Percentiles rank a stretch among this genome's conserved stretches.
These are phyloP conservation scores for Pelargonium myrrhifolium DNA, from an alignment of 441 rosid genomes.

Conservation along the genomic window DNA sequence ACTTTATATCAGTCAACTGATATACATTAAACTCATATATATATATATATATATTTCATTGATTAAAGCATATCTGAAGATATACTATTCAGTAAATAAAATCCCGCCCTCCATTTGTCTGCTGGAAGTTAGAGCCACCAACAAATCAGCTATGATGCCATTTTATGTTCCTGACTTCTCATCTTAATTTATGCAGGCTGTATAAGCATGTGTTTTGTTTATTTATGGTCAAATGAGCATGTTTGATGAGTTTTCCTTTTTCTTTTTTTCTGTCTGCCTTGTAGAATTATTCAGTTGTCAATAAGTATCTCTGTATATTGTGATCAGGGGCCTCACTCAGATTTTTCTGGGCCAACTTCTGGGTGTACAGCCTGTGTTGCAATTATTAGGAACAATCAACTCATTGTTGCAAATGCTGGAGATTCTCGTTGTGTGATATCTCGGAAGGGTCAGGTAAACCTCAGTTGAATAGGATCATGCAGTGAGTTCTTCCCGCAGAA, in stretches of 20 bases:
- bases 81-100: no score
- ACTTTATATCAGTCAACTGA: no score
- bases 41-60: no score
- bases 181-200: no score
- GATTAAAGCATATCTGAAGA: no score
- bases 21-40: no score
- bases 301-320: neutral
- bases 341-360: conserved; percentile 60
- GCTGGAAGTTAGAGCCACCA: no score
- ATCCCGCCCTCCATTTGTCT: no score
- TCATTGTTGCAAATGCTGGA: conserved; percentile 82
- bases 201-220: no score
- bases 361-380: conserved; percentile 92
- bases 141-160: no score
- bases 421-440: conserved; percentile 89
- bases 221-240: no score
- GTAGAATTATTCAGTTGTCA: neutral
- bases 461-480: neutral
- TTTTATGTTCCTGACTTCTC: no score
- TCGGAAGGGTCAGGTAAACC: conserved; percentile 73
- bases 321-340: conserved; percentile 81
- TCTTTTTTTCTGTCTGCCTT: neutral
- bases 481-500: neutral
- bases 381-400: conserved; percentile 51
- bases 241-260: neutral